phyloP scores from a whole-genome alignment of 2,329 filamentous ascomycete species.

The Periconia sp. region DNA sequence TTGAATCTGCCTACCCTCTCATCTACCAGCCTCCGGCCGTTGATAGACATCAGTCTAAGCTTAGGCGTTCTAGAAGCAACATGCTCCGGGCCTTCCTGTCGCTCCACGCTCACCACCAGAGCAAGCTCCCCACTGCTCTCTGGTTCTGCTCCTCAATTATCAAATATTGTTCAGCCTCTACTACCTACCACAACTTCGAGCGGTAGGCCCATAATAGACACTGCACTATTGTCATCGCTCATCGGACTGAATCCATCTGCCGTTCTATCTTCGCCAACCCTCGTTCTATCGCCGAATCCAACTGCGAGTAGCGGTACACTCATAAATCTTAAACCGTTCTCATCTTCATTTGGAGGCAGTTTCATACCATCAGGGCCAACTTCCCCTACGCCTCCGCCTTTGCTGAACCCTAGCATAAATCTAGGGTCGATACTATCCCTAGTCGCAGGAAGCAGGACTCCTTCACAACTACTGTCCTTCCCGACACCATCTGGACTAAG shows the following conservation, averaged over 20 bases:
- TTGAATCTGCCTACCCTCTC: too few relatives aligned
- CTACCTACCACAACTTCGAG: not conserved
- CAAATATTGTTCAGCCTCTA: not conserved
- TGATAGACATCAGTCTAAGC: slow-evolving; percentile 2
- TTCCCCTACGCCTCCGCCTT: too few relatives aligned
- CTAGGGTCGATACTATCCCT: not conserved
- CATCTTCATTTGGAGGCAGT: too few relatives aligned
- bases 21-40: not conserved
- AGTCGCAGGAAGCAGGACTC: too few relatives aligned
- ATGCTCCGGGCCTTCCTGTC: not conserved
- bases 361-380: too few relatives aligned
- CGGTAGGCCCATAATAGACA: not conserved
- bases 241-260: not conserved
- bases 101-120: not conserved
- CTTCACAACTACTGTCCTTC: too few relatives aligned
- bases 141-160: not conserved
- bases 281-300: not conserved
- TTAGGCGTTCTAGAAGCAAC: not conserved
- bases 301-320: not conserved
- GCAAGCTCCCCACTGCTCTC: not conserved
- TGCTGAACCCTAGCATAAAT: not conserved
- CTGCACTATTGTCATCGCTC: not conserved
- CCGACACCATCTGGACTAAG: too few relatives aligned
- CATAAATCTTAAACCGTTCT: too few relatives aligned
- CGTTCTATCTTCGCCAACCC: not conserved